A percentile compares a stretch with the other conserved stretches of the same genome.
These are phyloP conservation scores for Arbutus unedo DNA, from an alignment of 148 eudicot species.

Conservation along the genomic window DNA sequence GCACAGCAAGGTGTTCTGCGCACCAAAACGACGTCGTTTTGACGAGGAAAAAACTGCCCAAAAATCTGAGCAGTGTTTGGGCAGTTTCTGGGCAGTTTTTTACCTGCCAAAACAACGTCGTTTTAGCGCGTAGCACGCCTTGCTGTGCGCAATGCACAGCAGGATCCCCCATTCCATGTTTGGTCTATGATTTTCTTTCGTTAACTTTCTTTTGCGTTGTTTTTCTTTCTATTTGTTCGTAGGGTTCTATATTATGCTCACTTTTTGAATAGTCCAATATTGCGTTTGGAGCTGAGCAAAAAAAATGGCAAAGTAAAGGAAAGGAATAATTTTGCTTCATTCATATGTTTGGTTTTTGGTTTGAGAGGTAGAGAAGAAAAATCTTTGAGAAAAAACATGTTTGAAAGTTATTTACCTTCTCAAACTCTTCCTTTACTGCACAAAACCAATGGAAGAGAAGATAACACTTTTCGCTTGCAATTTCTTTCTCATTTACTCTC, in stretches of 20 bases:
- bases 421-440: neutral
- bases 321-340: neutral
- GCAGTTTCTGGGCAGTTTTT: too few relatives aligned
- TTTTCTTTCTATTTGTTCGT: slow-evolving; percentile 19
- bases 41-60: too few relatives aligned
- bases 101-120: too few relatives aligned
- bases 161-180: neutral
- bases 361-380: neutral
- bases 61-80: too few relatives aligned
- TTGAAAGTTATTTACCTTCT: neutral
- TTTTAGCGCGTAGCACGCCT: too few relatives aligned
- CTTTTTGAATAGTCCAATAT: neutral
- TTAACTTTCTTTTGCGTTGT: slow-evolving; percentile 56
- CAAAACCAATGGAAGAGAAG: neutral
- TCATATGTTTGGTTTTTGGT: neutral
- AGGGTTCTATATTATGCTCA: neutral
- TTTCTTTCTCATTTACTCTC: neutral
- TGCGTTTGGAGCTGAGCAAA: neutral
- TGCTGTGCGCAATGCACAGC: too few relatives aligned
- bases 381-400: neutral
- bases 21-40: too few relatives aligned
- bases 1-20: too few relatives aligned
- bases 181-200: slow-evolving; percentile 36
- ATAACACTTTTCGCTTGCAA: neutral
- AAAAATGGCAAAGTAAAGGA: neutral